Percentiles rank a stretch among this genome's conserved stretches.
These are phyloP conservation scores for Talaromyces pinophilus DNA, from an alignment of 2,329 filamentous ascomycete genomes.

Conservation along the genomic window DNA sequence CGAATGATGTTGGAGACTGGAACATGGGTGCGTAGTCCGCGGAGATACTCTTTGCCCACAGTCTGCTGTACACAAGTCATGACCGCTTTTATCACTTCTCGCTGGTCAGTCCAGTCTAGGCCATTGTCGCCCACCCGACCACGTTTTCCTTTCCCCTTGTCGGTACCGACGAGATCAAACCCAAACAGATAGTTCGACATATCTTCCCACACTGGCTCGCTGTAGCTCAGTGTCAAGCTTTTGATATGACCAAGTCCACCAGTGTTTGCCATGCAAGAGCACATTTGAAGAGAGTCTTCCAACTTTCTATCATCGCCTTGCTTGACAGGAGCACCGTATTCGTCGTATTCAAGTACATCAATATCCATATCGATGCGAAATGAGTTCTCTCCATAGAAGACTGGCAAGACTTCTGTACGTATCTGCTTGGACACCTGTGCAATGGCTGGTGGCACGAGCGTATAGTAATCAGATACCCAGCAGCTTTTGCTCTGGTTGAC, in stretches of 20 bases:
- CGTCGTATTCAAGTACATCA: background rate
- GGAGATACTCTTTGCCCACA: background rate
- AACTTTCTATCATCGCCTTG: background rate
- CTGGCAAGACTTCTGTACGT: background rate
- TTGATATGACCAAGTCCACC: background rate
- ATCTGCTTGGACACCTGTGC: background rate
- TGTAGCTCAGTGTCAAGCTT: background rate
- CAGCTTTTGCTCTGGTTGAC: background rate
- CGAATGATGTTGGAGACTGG: background rate
- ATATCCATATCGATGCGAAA: background rate
- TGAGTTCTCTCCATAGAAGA: background rate
- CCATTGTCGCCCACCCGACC: background rate
- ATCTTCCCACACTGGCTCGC: background rate
- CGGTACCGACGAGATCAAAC: background rate
- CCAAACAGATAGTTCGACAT: background rate
- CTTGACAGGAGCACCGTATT: background rate
- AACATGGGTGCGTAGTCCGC: background rate
- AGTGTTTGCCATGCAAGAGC: background rate
- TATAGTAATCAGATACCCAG: background rate
- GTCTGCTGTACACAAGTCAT: background rate
- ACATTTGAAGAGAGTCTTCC: background rate
- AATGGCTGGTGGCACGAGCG: background rate
- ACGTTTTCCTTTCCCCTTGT: background rate
- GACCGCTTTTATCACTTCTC: background rate
- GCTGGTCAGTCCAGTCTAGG: background rate